A percentile compares a stretch with the other conserved stretches of the same genome.
phyloP scores from a whole-genome alignment of 208 protist genomes.

The Crithidia mellificae region DNA sequence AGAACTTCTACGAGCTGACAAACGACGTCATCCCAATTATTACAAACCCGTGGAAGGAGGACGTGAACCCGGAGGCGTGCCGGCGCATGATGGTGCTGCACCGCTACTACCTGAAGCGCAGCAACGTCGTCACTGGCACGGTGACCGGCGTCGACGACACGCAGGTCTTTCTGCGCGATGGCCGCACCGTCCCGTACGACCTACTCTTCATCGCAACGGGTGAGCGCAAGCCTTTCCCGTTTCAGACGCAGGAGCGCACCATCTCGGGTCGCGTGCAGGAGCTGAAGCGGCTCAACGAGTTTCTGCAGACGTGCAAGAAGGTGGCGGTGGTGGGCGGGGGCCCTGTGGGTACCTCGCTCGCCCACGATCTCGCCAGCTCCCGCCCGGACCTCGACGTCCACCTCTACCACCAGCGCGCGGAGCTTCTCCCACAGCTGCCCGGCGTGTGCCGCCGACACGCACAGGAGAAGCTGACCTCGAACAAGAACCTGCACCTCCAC shows the following conservation, averaged over 20 bases:
- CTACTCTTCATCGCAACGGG: conserved; percentile 78
- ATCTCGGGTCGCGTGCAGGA: conserved; percentile 77
- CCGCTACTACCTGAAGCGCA: conserved; percentile 84
- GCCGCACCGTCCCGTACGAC: conserved; percentile 75
- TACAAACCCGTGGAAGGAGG: conserved; percentile 61
- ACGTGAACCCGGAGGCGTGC: conserved; percentile 64
- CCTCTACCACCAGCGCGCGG: conserved; percentile 65
- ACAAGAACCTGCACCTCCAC: conserved; percentile 57
- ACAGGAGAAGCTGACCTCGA: conserved; percentile 46
- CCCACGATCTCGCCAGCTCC: conserved; percentile 57
- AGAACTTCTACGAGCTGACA: conserved; percentile 88
- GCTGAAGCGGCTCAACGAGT: conserved; percentile 74
- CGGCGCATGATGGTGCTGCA: conserved; percentile 79
- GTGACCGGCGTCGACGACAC: conserved; percentile 71
- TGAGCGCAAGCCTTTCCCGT: conserved; percentile 82
- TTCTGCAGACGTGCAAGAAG: conserved; percentile 70
- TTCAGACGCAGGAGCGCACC: conserved; percentile 66
- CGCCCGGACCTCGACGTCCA: conserved; percentile 74
- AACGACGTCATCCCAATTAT: conserved; percentile 83
- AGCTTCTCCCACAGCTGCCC: conserved; percentile 69
- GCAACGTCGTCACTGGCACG: conserved; percentile 84
- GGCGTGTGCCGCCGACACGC: conserved; percentile 66
- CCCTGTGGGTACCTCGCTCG: conserved; percentile 73
- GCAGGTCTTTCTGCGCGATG: conserved; percentile 67
- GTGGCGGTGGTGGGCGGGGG: conserved; percentile 86